Evolutionary conservation across 202 grass and related monocot genomes (phyloP).

Genomic region (Setaria italica): DNA sequence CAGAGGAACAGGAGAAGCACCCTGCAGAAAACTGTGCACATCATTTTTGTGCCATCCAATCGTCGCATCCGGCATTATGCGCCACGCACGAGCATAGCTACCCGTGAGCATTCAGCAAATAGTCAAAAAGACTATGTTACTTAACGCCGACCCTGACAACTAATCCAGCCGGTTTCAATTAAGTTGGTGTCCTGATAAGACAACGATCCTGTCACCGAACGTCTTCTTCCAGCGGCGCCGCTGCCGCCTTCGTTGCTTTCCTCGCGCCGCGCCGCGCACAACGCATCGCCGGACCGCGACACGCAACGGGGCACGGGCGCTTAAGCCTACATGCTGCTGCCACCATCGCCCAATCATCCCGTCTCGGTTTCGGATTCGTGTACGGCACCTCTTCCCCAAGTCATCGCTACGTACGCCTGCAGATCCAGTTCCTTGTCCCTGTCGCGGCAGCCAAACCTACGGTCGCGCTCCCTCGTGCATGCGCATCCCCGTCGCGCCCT

Average conservation of each 20-base stretch:
- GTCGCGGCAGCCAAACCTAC: no score
- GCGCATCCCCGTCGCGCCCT: no score
- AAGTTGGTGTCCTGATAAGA: neutral
- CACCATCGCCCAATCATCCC: no score
- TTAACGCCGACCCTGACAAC: neutral
- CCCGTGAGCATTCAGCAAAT: conserved; percentile 11
- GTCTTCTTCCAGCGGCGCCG: neutral
- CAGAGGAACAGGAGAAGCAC: no score
- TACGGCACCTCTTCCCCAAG: no score
- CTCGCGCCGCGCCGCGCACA: neutral
- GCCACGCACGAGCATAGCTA: neutral
- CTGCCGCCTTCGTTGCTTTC: neutral
- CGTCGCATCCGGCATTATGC: neutral
- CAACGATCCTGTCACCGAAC: neutral
- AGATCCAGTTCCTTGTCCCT: no score
- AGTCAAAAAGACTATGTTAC: neutral
- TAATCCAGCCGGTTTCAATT: neutral
- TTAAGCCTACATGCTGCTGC: no score
- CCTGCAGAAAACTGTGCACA: neutral
- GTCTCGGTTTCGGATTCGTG: no score
- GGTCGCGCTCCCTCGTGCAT: no score
- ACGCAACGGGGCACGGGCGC: no score
- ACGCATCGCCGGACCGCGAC: no score
- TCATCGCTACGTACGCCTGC: no score
- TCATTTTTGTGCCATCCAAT: neutral